Conservation (phyloP, 805 yeast species). For the Candida insectorum region DNA sequence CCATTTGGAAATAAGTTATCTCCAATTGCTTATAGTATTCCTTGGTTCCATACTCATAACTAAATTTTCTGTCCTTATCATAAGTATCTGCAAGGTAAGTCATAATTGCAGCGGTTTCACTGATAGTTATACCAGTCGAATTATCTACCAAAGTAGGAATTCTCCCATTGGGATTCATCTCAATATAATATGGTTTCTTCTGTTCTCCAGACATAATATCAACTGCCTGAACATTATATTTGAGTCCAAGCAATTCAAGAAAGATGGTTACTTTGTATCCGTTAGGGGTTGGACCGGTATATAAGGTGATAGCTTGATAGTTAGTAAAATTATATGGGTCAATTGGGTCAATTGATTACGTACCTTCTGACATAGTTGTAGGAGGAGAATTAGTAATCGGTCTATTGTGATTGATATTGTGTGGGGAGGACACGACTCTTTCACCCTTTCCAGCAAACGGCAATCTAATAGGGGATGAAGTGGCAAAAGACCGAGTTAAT, state of each 20-base stretch:
- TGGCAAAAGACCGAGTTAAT: too few relatives aligned
- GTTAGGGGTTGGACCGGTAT: slow-evolving; percentile 39
- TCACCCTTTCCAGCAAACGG: too few relatives aligned
- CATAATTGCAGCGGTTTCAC: slow-evolving; percentile 63
- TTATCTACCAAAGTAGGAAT: slow-evolving; percentile 52
- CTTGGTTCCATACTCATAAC: slow-evolving; percentile 32
- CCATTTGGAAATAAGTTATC: slow-evolving; percentile 55
- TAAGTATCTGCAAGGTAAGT: slow-evolving; percentile 57
- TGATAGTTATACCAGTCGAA: slow-evolving; percentile 43
- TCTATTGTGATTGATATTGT: too few relatives aligned
- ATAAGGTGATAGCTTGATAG: slow-evolving; percentile 13
- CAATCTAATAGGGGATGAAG: too few relatives aligned
- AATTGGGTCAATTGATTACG: background rate
- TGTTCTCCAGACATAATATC: slow-evolving; percentile 43
- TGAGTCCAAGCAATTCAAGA: slow-evolving; percentile 40
- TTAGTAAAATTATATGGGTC: slow-evolving; percentile 2
- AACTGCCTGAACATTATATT: slow-evolving; percentile 39
- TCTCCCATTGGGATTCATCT: slow-evolving; percentile 60
- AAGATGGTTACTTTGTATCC: slow-evolving; percentile 41
- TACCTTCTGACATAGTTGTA: background rate
- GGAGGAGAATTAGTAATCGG: too few relatives aligned
- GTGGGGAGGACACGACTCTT: too few relatives aligned
- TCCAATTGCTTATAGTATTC: slow-evolving; percentile 52
- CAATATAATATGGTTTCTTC: slow-evolving; percentile 55
- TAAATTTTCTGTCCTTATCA: slow-evolving; percentile 50